These are phyloP conservation scores for Mixia osmundae DNA, from an alignment of 1,284 basidiomycete genomes.

Conservation along the genomic window DNA sequence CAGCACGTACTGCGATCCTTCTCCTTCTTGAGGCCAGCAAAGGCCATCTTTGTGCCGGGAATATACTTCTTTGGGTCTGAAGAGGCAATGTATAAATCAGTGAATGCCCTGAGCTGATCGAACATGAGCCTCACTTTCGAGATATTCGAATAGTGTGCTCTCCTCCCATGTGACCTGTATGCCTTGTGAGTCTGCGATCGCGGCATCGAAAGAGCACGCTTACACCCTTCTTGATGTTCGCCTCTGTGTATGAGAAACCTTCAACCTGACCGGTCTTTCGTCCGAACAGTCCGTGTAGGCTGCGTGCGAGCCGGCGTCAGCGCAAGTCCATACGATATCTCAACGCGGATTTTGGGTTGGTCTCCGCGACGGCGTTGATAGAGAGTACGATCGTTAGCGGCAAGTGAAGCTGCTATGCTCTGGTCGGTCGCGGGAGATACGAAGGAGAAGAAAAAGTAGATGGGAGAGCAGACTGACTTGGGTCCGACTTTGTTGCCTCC, in stretches of 20 bases:
- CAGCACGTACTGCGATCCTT: slow-evolving; percentile 91
- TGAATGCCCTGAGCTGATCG: not conserved
- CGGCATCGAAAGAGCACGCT: too few relatives aligned
- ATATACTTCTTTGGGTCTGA: slow-evolving; percentile 97
- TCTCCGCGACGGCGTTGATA: not conserved
- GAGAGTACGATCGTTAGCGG: not conserved
- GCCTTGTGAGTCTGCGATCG: too few relatives aligned
- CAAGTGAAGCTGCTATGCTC: slow-evolving; percentile 1
- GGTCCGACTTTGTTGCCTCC: slow-evolving; percentile 53
- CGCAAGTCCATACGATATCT: too few relatives aligned
- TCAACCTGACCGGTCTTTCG: slow-evolving; percentile 72
- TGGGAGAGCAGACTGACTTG: slow-evolving; percentile 42
- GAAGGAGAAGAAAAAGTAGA: not conserved
- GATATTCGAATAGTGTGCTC: slow-evolving; percentile 75
- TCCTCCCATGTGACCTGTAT: slow-evolving; percentile 59
- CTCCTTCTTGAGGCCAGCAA: slow-evolving; percentile 89
- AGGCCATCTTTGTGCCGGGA: slow-evolving; percentile 92
- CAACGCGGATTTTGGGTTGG: too few relatives aligned
- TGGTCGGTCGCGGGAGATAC: not conserved
- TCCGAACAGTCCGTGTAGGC: slow-evolving; percentile 27
- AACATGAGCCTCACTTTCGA: slow-evolving; percentile 24
- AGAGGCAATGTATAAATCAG: slow-evolving; percentile 14
- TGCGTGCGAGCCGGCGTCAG: not conserved
- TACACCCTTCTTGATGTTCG: slow-evolving; percentile 89
- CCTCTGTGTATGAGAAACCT: slow-evolving; percentile 69